Evolutionary conservation across 2,329 filamentous ascomycete species (phyloP).

Genomic region (Cadophora malorum): DNA sequence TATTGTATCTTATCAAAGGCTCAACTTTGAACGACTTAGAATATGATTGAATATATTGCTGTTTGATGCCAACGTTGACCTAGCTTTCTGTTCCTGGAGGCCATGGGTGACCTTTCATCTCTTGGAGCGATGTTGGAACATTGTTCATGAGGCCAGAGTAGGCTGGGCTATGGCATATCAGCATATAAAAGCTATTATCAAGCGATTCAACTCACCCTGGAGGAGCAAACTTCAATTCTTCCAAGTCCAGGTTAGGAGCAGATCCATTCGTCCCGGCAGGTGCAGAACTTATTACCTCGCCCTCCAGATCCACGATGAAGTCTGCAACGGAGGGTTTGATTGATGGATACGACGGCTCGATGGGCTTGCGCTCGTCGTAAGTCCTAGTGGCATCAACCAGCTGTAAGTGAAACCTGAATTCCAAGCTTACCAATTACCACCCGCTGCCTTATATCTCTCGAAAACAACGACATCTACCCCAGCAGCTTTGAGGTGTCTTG

Average conservation of each 20-base stretch:
- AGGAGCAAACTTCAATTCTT: slow-evolving; percentile 38
- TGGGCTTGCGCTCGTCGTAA: slow-evolving; percentile 39
- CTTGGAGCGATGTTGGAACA: slow-evolving; percentile 38
- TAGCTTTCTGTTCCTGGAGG: slow-evolving; percentile 37
- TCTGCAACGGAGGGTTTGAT: slow-evolving; percentile 36
- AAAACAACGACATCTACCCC: slow-evolving; percentile 59
- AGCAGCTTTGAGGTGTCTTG: slow-evolving; percentile 52
- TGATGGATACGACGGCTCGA: slow-evolving; percentile 38
- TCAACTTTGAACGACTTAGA: slow-evolving; percentile 33
- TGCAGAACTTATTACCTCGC: slow-evolving; percentile 8
- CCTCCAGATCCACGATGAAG: slow-evolving; percentile 22
- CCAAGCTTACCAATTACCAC: slow-evolving; percentile 57
- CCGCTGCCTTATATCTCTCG: slow-evolving; percentile 57
- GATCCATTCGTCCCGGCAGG: neutral
- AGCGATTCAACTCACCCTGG: slow-evolving; percentile 33
- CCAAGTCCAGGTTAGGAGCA: slow-evolving; percentile 16
- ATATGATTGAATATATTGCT: slow-evolving; percentile 37
- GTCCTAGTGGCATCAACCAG: slow-evolving; percentile 25
- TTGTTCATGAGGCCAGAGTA: slow-evolving; percentile 41
- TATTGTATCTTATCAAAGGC: slow-evolving; percentile 35
- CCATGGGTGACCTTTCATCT: slow-evolving; percentile 39
- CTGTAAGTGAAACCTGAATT: neutral
- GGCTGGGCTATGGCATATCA: slow-evolving; percentile 31
- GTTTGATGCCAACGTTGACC: slow-evolving; percentile 37
- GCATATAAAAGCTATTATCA: neutral